These are phyloP conservation scores for Moesziomyces sp. DNA, from an alignment of 1,284 basidiomycete species.

Conservation along the genomic window DNA sequence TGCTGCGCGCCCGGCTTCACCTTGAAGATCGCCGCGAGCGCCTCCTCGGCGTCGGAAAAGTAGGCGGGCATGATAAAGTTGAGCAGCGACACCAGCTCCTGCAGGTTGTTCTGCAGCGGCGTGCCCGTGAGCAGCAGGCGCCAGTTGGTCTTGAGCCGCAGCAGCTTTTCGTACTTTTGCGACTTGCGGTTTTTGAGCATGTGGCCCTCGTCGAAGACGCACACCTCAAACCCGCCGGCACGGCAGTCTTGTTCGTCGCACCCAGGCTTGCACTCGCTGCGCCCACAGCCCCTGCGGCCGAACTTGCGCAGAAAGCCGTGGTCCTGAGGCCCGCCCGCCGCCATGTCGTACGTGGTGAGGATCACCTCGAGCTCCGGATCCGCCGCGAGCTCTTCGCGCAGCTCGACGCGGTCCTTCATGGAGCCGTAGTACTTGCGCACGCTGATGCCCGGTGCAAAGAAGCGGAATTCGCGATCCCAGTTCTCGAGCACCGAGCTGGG, in stretches of 20 bases:
- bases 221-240: slow-evolving; percentile 80
- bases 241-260: slow-evolving; percentile 41
- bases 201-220: slow-evolving; percentile 93
- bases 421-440: slow-evolving; percentile 92
- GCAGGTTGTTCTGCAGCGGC: slow-evolving; percentile 83
- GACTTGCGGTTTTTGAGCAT: slow-evolving; percentile 96
- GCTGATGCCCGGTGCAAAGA: slow-evolving; percentile 85
- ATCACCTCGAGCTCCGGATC: slow-evolving; percentile 88
- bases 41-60: slow-evolving; percentile 80
- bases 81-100: slow-evolving; percentile 91
- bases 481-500: slow-evolving; percentile 93
- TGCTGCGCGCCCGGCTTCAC: slow-evolving; percentile 87
- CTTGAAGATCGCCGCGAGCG: slow-evolving; percentile 94
- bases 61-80: slow-evolving; percentile 96
- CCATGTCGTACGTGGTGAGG: slow-evolving; percentile 95
- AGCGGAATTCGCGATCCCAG: slow-evolving; percentile 94
- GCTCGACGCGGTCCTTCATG: slow-evolving; percentile 83
- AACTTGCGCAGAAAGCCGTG: slow-evolving; percentile 83
- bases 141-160: slow-evolving; percentile 88
- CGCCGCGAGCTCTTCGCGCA: slow-evolving; percentile 76
- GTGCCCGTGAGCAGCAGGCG: slow-evolving; percentile 93
- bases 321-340: slow-evolving; percentile 81
- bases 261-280: slow-evolving; percentile 27
- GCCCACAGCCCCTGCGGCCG: slow-evolving; percentile 41
- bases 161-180: slow-evolving; percentile 88